Base-by-base conservation (phyloP, 1,139 yeast genomes). In the Wickerhamomyces sp. region DNA sequence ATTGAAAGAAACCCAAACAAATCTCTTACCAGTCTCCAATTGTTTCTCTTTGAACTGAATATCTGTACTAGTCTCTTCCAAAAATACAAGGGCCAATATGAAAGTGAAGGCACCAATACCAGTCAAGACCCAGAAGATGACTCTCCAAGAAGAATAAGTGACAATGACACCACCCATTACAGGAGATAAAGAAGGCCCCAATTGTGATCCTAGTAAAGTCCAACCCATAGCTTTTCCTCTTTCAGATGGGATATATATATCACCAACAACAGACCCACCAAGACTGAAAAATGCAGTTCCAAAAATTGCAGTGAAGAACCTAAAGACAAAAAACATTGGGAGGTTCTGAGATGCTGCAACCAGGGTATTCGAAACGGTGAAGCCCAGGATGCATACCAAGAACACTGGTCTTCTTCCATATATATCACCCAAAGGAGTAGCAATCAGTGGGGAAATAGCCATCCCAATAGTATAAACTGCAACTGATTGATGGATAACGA, bases 261-360 rank as follows among this genome's bases (percentile, higher is more conserved):
- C 81, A 13, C 75, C 73, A 18, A 76, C 62, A 6, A 73, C 64
- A 36, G 67, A 66, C 10, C 76, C 76, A 7, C 77, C 78, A 27
- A 74, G 64, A 36, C 73, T 62, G 56, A 76, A 76, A 46, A 76
- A 76, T 0, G 78, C 69, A 1, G 80, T 75, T 4, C 81, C 81
- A 54, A 73, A 73, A n/a, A 77, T 53, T 0, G 78, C 81, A 14
- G 73, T 62, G 7, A 68, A 42, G 6, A 74, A 67, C 50, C 81
- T 61, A 49, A 76, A 76, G 0, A 76, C 62, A 33, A 58, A 57
- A 53, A 76, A 77, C 78, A 75, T 76, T 7, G 76, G 72, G 40
- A 77, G 55, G 52, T 77, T 69, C 36, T 66, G 73, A 2, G 79
- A 69, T 2, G 71, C 66, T 0, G 75, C 79, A 6, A 72, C 73